Evolutionary conservation across 1,284 basidiomycete genomes (phyloP).

Genomic region (Austropuccinia psidii): DNA sequence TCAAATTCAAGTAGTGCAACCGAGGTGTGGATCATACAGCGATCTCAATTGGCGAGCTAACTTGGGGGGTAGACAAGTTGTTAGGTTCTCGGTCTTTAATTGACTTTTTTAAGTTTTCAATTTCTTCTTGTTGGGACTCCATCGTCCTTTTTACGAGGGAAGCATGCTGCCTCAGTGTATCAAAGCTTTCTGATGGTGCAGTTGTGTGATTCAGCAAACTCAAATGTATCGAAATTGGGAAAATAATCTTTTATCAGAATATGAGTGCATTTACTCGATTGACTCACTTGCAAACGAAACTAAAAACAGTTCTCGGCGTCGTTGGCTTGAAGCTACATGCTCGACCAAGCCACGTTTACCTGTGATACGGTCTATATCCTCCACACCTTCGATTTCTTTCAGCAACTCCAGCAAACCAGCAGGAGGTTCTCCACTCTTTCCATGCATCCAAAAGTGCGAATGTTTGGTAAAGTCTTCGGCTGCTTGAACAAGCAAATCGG

Average conservation of each 20-base stretch:
- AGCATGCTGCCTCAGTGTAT: constrained; percentile 11
- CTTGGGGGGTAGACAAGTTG: no score
- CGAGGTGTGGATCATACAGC: no score
- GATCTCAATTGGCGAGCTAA: no score
- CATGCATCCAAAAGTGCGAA: constrained; percentile 34
- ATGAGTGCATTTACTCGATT: background rate
- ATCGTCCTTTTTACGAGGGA: background rate
- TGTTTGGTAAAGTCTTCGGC: constrained; percentile 28
- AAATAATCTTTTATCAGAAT: background rate
- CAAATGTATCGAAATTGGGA: background rate
- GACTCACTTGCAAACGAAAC: constrained; percentile 33
- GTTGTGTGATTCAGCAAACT: background rate
- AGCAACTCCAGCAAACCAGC: constrained; percentile 3
- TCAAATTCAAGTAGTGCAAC: no score
- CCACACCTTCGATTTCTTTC: constrained; percentile 22
- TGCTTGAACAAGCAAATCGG: constrained; percentile 5
- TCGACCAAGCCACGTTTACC: constrained; percentile 25
- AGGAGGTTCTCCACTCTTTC: constrained; percentile 24
- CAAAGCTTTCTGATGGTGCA: constrained; percentile 12
- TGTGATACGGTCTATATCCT: background rate
- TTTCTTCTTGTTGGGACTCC: background rate
- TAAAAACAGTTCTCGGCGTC: constrained; percentile 19
- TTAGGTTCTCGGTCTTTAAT: background rate
- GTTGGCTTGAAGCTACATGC: constrained; percentile 16
- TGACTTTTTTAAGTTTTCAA: background rate